phyloP scores from a whole-genome alignment of 768 basidiomycete species.

The Rhodotorula paludigena region DNA sequence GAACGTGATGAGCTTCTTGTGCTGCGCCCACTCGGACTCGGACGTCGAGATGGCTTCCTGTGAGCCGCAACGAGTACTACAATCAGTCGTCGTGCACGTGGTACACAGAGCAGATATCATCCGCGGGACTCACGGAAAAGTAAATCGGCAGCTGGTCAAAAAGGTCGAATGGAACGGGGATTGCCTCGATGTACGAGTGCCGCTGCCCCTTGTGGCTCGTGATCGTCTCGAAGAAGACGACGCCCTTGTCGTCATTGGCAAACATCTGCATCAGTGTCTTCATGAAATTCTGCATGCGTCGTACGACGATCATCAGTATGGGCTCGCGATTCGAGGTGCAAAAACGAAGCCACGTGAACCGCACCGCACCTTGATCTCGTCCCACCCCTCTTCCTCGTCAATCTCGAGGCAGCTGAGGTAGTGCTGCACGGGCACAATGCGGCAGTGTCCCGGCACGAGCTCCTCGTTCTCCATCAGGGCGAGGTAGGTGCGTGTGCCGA shows the following conservation, averaged over 20 bases:
- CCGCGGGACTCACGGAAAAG: conserved; percentile 63
- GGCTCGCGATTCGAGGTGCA: background rate
- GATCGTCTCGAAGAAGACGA: conserved; percentile 92
- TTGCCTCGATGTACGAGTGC: conserved; percentile 88
- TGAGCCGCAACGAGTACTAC: no score
- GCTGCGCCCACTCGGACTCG: conserved; percentile 96
- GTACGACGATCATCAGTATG: background rate
- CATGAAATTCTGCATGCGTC: conserved; percentile 59
- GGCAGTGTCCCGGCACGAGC: conserved; percentile 82
- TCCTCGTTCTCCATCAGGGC: conserved; percentile 82
- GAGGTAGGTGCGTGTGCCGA: conserved; percentile 87
- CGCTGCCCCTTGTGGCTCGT: conserved; percentile 76
- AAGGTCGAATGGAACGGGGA: conserved; percentile 82
- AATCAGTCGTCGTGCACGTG: no score
- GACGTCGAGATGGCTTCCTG: conserved; percentile 90
- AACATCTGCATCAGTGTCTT: conserved; percentile 96
- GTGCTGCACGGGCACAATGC: conserved; percentile 94
- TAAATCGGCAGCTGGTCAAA: conserved; percentile 86
- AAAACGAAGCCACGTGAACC: no score
- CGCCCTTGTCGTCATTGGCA: conserved; percentile 84
- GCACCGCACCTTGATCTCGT: conserved; percentile 74
- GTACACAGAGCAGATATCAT: background rate
- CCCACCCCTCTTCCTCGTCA: conserved; percentile 91
- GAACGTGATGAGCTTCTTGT: conserved; percentile 95
- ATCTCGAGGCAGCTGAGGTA: conserved; percentile 83